These are phyloP conservation scores for Trichoderma virens DNA, from an alignment of 495 filamentous ascomycete species.

Conservation along the genomic window DNA sequence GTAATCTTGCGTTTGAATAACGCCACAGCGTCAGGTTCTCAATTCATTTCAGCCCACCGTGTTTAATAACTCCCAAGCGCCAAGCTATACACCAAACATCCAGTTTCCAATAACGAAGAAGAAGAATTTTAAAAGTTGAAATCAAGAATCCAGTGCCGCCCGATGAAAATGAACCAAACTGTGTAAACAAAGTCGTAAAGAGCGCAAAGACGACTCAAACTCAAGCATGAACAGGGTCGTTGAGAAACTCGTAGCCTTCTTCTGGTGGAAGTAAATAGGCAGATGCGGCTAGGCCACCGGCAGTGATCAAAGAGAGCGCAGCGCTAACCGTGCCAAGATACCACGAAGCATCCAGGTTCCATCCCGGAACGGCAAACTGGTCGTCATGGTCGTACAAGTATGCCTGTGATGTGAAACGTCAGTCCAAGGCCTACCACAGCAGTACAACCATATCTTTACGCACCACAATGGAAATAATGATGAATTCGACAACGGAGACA, in stretches of 20 bases:
- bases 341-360: constrained; percentile 73
- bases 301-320: constrained; percentile 53
- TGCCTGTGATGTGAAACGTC: constrained; percentile 47
- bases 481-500: constrained; percentile 55
- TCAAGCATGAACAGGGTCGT: constrained; percentile 26
- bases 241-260: constrained; percentile 69
- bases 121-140: background rate
- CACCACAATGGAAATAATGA: constrained; percentile 73
- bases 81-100: background rate
- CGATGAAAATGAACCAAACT: background rate
- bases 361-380: constrained; percentile 72
- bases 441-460: constrained; percentile 24
- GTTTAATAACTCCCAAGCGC: too few species aligned
- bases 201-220: background rate
- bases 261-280: constrained; percentile 65
- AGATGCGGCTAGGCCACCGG: constrained; percentile 52
- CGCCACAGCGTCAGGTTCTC: too few species aligned
- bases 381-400: constrained; percentile 81
- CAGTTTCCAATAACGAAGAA: background rate
- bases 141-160: background rate
- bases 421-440: background rate
- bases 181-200: background rate
- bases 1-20: too few species aligned
- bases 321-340: constrained; percentile 70
- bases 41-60: too few species aligned